Percentiles rank a stretch among this genome's conserved stretches.
Conservation (phyloP, 164 flowering plant genomes). For the Tetrastigma voinierianum region DNA sequence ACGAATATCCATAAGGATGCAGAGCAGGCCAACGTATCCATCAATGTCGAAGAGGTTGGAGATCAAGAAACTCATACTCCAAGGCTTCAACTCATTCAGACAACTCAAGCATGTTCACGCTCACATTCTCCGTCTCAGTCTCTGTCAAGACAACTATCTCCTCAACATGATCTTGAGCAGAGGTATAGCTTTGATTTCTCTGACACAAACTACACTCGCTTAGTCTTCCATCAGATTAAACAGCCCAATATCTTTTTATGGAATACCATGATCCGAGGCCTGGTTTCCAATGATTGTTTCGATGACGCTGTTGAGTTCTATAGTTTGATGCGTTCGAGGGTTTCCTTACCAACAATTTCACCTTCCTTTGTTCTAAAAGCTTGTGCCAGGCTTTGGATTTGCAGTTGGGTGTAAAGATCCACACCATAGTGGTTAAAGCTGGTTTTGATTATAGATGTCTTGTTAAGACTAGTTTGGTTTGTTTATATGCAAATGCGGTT, state of each 20-base stretch:
- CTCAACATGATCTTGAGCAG: no score
- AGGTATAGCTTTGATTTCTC: no score
- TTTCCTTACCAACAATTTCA: slow-evolving; percentile 25
- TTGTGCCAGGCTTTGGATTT: slow-evolving; percentile 19
- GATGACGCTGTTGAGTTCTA: no score
- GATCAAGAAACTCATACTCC: slow-evolving; percentile 13
- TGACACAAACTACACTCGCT: no score
- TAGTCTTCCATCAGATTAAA: no score
- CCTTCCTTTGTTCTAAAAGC: slow-evolving; percentile 37
- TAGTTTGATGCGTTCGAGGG: slow-evolving; percentile 18
- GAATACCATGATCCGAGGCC: no score
- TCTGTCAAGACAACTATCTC: no score
- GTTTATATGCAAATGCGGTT: slow-evolving; percentile 25
- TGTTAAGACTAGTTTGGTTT: slow-evolving; percentile 25
- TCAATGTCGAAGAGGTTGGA: slow-evolving; percentile 8
- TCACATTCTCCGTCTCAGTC: no score
- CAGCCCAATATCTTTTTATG: no score
- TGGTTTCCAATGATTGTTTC: no score
- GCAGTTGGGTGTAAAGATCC: slow-evolving; percentile 22
- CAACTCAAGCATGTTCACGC: no score
- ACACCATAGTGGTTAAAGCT: no score
- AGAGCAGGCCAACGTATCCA: background rate
- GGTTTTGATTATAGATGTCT: slow-evolving; percentile 22
- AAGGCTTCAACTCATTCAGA: slow-evolving; percentile 14
- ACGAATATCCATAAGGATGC: slow-evolving; percentile 4